A percentile compares a stretch with the other conserved stretches of the same genome.
Evolutionary conservation across 176 grass and related monocot genomes (phyloP).

Genomic region (Rhipidocladum racemiflorum): DNA sequence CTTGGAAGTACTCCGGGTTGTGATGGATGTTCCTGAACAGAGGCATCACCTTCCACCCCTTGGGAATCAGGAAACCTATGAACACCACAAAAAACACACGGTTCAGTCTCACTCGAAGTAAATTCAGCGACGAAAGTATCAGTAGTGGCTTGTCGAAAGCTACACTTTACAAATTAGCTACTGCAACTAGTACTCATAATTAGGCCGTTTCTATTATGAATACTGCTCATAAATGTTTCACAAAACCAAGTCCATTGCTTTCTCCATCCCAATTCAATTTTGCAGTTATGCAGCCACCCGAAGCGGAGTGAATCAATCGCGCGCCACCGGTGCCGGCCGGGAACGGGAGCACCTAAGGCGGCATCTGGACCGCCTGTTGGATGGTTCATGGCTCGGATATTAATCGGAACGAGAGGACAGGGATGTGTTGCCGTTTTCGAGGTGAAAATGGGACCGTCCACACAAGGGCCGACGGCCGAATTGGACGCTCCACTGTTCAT

Average conservation of each 20-base stretch:
- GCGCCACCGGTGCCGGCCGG: constrained; percentile 37
- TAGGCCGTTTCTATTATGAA: not conserved
- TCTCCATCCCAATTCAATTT: not conserved
- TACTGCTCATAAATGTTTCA: not conserved
- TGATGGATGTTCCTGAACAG: constrained; percentile 95
- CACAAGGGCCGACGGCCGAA: no score
- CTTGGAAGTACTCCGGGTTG: constrained; percentile 70
- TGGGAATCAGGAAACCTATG: constrained; percentile 83
- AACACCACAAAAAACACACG: not conserved
- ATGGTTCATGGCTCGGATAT: not conserved
- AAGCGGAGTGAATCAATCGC: constrained; percentile 6
- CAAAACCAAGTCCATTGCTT: not conserved
- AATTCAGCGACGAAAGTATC: not conserved
- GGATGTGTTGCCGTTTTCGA: no score
- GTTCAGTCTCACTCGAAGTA: not conserved
- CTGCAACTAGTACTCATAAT: not conserved
- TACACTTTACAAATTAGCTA: not conserved
- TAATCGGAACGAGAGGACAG: constrained; percentile 20
- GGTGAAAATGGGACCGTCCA: no score
- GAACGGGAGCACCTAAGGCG: not conserved
- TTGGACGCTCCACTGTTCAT: no score
- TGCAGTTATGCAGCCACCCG: not conserved
- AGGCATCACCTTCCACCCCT: constrained; percentile 99
- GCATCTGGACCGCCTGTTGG: not conserved
- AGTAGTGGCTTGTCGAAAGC: not conserved